Conservation (phyloP, 129 eudicot species). For the Solidago caesia region DNA sequence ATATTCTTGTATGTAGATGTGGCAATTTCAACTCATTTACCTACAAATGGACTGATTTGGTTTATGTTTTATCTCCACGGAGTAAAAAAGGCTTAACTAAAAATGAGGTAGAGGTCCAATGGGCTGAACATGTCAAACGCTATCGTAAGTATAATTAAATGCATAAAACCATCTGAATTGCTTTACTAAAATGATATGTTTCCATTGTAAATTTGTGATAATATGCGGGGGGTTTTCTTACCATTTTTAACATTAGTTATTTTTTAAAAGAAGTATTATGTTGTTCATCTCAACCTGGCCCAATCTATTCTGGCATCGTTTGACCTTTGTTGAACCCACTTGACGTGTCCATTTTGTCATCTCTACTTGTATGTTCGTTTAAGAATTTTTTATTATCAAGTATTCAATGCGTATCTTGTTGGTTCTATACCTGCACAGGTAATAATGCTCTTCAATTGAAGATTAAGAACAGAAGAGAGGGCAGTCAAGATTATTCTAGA, state of each 20-base stretch:
- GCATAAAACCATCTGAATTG: slow-evolving; percentile 15
- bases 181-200: not conserved
- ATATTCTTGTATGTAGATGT: slow-evolving; percentile 5
- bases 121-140: slow-evolving; percentile 2
- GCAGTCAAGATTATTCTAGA: slow-evolving; percentile 57
- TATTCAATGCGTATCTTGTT: slow-evolving; percentile 22
- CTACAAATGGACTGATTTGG: not conserved
- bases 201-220: not conserved
- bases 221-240: not conserved
- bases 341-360: not conserved
- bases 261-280: not conserved
- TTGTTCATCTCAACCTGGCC: not conserved
- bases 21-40: not conserved
- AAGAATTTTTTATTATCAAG: slow-evolving; percentile 4
- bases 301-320: not conserved
- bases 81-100: not conserved
- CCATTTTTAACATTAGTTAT: not conserved
- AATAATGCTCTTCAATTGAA: slow-evolving; percentile 43
- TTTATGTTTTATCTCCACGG: not conserved
- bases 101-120: not conserved
- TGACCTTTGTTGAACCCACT: not conserved
- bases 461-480: slow-evolving; percentile 57
- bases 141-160: not conserved
- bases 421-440: slow-evolving; percentile 39
- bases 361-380: not conserved